These are phyloP conservation scores for Ophiocordyceps australis DNA, from an alignment of 2,329 filamentous ascomycete species.

Conservation along the genomic window DNA sequence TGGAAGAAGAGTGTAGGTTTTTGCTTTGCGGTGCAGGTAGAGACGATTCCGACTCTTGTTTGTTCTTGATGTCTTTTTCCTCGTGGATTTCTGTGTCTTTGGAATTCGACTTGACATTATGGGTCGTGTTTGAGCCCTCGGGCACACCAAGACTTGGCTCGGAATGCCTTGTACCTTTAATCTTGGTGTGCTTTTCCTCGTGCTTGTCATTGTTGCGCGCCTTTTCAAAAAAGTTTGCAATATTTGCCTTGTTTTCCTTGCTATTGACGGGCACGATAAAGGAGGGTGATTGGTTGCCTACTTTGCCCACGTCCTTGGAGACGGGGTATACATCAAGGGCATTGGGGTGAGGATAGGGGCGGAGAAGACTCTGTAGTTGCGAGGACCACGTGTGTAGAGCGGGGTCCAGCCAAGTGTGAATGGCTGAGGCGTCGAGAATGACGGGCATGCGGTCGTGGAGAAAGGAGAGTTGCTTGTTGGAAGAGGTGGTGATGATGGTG, in stretches of 20 bases:
- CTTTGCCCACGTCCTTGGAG: constrained; percentile 77
- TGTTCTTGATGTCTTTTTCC: no score
- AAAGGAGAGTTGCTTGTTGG: constrained; percentile 67
- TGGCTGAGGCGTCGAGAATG: constrained; percentile 60
- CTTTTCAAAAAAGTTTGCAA: constrained; percentile 78
- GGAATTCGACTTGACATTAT: constrained; percentile 2
- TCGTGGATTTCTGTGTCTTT: constrained; percentile 1
- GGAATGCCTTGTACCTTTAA: no score
- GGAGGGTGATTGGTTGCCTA: constrained; percentile 71
- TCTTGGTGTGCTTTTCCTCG: not conserved
- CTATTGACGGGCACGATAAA: constrained; percentile 75
- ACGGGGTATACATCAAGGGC: constrained; percentile 78
- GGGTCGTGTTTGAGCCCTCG: not conserved
- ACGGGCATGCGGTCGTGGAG: constrained; percentile 95
- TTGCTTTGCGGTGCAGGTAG: no score
- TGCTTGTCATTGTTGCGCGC: constrained; percentile 17
- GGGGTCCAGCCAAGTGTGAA: constrained; percentile 68
- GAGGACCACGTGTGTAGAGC: constrained; percentile 51
- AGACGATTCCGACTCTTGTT: no score
- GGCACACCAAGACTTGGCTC: no score
- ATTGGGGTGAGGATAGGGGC: constrained; percentile 59
- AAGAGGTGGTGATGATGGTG: constrained; percentile 81
- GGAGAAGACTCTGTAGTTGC: constrained; percentile 63
- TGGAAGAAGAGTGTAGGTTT: no score
- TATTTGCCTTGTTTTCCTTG: constrained; percentile 79